Base-by-base conservation (phyloP, 208 protist species). In the Acanthamoeba royreba region DNA sequence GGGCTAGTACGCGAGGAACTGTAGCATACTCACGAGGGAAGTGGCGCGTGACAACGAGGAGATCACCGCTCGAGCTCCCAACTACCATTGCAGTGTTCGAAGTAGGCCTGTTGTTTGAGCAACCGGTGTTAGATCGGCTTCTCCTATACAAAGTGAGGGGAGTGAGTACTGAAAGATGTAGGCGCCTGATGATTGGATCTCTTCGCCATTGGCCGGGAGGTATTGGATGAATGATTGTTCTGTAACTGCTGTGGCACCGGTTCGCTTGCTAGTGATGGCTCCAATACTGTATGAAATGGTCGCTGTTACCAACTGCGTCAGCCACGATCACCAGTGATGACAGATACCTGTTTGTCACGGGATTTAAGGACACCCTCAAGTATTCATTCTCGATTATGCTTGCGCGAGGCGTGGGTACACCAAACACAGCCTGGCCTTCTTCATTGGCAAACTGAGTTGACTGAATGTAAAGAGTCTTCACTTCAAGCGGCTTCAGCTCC, bases 91-190 rank as follows among this genome's bases (percentile, higher is more conserved):
- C 43, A n/a, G 25, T 35, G 9, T 52, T 83, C 43, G 42, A 52
- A 5, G 72, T 52, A 1, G 42, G 43, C 72, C 72, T 83, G 66
- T 22, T 79, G 66, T 9, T 17, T 22, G 66, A 42, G 4, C 8
- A 38, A n/a, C n/a, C n/a, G n/a, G n/a, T n/a, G n/a, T n/a, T n/a
- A n/a, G n/a, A n/a, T n/a, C n/a, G n/a, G n/a, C n/a, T n/a, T n/a
- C n/a, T n/a, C n/a, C n/a, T n/a, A n/a, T n/a, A n/a, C n/a, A n/a
- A n/a, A n/a, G n/a, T n/a, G n/a, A n/a, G n/a, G n/a, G n/a, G n/a
- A n/a, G n/a, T n/a, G n/a, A n/a, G n/a, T n/a, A 52, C 42, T 52
- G 72, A 43, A 83, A 83, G 72, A 83, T 83, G 72, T 83, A 83
- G 72, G 35, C 43, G 72, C 72, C 72, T 43, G 72, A 83, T 4